phyloP scores from a whole-genome alignment of 2,329 filamentous ascomycete genomes.

The Phaeosphaeria sp. region DNA sequence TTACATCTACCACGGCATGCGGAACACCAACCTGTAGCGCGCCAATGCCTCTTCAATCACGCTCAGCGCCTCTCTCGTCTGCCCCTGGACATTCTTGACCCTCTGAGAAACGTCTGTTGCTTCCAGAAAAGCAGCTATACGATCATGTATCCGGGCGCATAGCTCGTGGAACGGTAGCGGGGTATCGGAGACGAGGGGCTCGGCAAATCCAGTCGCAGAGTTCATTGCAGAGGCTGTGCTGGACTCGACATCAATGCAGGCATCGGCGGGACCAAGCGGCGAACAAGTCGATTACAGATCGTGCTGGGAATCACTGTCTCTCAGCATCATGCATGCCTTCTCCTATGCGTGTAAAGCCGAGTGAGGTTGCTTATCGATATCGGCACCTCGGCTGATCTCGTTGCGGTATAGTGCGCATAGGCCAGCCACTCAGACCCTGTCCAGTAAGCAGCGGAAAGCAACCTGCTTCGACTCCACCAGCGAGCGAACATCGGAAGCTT shows the following conservation, averaged over 20 bases:
- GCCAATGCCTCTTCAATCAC: constrained; percentile 78
- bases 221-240: constrained; percentile 47
- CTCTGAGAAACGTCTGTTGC: constrained; percentile 63
- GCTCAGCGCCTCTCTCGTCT: constrained; percentile 73
- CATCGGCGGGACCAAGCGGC: constrained; percentile 18
- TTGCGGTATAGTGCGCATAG: constrained; percentile 19
- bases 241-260: constrained; percentile 44
- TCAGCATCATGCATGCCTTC: constrained; percentile 31
- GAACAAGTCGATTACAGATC: constrained; percentile 23
- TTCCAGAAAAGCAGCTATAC: constrained; percentile 71
- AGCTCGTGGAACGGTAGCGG: constrained; percentile 56
- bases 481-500: constrained; percentile 4
- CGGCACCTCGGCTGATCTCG: constrained; percentile 18
- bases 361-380: constrained; percentile 28
- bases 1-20: constrained; percentile 1
- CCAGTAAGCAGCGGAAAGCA: constrained; percentile 19
- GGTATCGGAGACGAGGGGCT: constrained; percentile 48
- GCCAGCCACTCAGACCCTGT: constrained; percentile 20
- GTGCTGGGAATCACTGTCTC: constrained; percentile 19
- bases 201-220: constrained; percentile 32
- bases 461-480: constrained; percentile 8
- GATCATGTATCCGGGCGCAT: constrained; percentile 61
- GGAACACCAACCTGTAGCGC: constrained; percentile 70
- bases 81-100: constrained; percentile 72
- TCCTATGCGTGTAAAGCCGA: constrained; percentile 17